These are phyloP conservation scores for Crithidia expoeki DNA, from an alignment of 208 protist species.

Conservation along the genomic window DNA sequence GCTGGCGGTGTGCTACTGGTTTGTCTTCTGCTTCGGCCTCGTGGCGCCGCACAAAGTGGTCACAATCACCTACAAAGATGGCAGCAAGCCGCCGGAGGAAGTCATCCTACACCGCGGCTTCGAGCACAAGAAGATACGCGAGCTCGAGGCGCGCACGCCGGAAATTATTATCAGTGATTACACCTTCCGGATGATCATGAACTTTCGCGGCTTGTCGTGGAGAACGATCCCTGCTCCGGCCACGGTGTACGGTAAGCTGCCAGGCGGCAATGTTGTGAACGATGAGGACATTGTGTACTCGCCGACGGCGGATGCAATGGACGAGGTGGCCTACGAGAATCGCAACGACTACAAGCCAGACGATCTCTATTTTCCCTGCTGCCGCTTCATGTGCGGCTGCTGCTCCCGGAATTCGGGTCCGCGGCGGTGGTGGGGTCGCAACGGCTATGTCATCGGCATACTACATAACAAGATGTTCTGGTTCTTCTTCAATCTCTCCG, in stretches of 20 bases:
- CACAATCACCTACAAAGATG: conserved; percentile 23
- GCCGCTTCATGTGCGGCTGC: conserved; percentile 38
- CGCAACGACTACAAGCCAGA: conserved; percentile 24
- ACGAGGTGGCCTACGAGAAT: conserved; percentile 8
- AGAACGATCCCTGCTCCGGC: conserved; percentile 22
- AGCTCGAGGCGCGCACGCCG: conserved; percentile 25
- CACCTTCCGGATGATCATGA: conserved; percentile 53
- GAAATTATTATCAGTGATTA: conserved; percentile 34
- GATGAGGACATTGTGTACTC: conserved; percentile 14
- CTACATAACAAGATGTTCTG: conserved; percentile 73
- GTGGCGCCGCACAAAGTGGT: conserved; percentile 53
- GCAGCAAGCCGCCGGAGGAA: conserved; percentile 19
- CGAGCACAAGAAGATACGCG: conserved; percentile 38
- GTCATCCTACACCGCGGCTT: conserved; percentile 37
- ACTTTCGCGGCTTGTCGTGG: conserved; percentile 51
- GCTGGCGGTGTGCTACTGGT: conserved; percentile 66
- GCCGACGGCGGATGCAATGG: conserved; percentile 11
- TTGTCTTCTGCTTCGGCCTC: conserved; percentile 74
- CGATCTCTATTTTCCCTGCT: conserved; percentile 43
- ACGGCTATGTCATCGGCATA: conserved; percentile 34
- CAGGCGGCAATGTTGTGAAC: conserved; percentile 9
- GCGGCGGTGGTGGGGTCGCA: conserved; percentile 56
- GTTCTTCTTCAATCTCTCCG: conserved; percentile 77
- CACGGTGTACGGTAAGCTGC: conserved; percentile 17
- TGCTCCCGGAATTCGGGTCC: conserved; percentile 21